These are phyloP conservation scores for Quercus engelmannii DNA, from an alignment of 306 rosid genomes.

Conservation along the genomic window DNA sequence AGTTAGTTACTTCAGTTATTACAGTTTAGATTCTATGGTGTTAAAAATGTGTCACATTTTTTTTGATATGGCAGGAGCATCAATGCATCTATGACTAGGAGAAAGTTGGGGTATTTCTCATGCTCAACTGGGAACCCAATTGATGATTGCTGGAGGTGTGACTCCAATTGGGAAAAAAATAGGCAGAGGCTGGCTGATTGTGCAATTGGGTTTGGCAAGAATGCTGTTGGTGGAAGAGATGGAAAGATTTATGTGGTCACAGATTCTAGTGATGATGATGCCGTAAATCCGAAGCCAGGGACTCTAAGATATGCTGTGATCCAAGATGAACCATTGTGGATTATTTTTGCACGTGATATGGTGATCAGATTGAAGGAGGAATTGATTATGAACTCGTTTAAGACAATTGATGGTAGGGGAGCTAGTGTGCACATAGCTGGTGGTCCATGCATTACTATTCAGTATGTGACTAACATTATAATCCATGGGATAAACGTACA, in stretches of 20 bases:
- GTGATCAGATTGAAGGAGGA: constrained; percentile 81
- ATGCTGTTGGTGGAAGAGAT: constrained; percentile 75
- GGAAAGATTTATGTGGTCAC: constrained; percentile 83
- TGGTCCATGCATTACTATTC: constrained; percentile 93
- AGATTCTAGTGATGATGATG: constrained; percentile 60
- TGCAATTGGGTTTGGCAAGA: constrained; percentile 90
- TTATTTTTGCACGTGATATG: constrained; percentile 87
- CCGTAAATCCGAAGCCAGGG: constrained; percentile 76
- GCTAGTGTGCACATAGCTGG: constrained; percentile 93
- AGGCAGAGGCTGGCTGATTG: constrained; percentile 88
- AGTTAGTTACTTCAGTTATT: not conserved
- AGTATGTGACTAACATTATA: constrained; percentile 79
- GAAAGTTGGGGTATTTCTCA: constrained; percentile 72
- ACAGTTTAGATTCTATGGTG: too few species aligned
- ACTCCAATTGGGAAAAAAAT: constrained; percentile 77
- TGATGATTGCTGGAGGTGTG: constrained; percentile 98
- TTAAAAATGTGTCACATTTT: constrained; percentile 1
- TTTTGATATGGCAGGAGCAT: constrained; percentile 43
- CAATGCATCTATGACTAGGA: constrained; percentile 53
- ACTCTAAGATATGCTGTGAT: constrained; percentile 84
- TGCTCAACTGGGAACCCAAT: constrained; percentile 95
- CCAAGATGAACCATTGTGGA: constrained; percentile 94
- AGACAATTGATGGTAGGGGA: constrained; percentile 89
- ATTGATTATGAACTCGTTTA: constrained; percentile 90
- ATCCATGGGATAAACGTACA: constrained; percentile 78